Percentiles rank a stretch among this genome's conserved stretches.
Evolutionary conservation across 257 asterid species (phyloP).

Genomic region (Przewalskia tangutica): DNA sequence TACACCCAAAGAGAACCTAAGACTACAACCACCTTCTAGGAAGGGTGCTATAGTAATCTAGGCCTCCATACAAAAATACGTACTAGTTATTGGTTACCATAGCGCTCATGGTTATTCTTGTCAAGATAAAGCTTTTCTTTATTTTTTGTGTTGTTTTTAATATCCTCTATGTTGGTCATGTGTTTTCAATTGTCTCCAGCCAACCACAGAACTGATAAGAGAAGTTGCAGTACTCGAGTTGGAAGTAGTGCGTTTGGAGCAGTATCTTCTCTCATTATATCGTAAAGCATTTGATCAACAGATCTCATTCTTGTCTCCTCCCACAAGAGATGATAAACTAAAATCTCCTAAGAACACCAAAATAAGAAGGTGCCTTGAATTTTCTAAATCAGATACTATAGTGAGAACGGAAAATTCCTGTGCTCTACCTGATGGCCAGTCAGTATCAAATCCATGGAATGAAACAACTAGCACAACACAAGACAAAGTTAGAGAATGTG

Average conservation of each 20-base stretch:
- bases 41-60: too few species aligned
- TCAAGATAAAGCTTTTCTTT: neutral
- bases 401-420: conserved; percentile 23
- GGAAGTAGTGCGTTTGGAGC: conserved; percentile 86
- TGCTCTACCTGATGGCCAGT: conserved; percentile 21
- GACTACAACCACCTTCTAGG: too few species aligned
- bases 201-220: conserved; percentile 75
- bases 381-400: conserved; percentile 35
- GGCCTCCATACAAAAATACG: too few species aligned
- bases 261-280: conserved; percentile 78
- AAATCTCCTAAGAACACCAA: conserved; percentile 47
- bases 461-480: conserved; percentile 32
- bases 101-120: too few species aligned
- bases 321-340: conserved; percentile 22
- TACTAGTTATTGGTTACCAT: too few species aligned
- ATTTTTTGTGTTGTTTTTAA: neutral
- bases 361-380: conserved; percentile 55
- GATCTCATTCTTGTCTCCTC: conserved; percentile 37
- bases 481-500: conserved; percentile 40
- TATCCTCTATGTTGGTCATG: neutral
- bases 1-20: too few species aligned
- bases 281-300: conserved; percentile 81
- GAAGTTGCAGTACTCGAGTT: conserved; percentile 78
- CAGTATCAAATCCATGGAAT: conserved; percentile 17
- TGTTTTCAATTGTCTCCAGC: conserved; percentile 34